A percentile compares a stretch with the other conserved stretches of the same genome.
Evolutionary conservation across 805 yeast genomes (phyloP).

Genomic region (Metschnikowia lunata): DNA sequence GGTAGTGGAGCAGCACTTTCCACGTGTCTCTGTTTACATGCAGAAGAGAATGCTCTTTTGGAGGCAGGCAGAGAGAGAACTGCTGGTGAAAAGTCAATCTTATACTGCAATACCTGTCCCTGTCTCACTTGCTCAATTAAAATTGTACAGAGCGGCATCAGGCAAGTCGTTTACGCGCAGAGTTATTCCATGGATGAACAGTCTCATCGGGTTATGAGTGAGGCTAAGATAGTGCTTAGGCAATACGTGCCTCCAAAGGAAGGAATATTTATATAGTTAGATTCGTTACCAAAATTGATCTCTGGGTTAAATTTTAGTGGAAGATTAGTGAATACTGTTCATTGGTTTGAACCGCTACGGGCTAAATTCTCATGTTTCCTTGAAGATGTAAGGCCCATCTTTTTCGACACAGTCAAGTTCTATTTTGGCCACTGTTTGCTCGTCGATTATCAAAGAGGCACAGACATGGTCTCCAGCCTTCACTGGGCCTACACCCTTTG

Average conservation of each 20-base stretch:
- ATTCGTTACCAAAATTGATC: no score
- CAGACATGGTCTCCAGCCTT: slow-evolving; percentile 72
- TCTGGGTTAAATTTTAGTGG: no score
- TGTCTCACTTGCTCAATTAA: slow-evolving; percentile 94
- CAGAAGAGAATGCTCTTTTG: slow-evolving; percentile 92
- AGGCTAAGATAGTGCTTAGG: slow-evolving; percentile 70
- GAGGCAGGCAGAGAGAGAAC: slow-evolving; percentile 92
- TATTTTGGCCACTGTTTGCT: slow-evolving; percentile 47
- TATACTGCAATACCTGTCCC: slow-evolving; percentile 96
- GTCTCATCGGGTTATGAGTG: slow-evolving; percentile 65
- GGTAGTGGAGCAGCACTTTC: slow-evolving; percentile 60
- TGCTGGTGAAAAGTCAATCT: slow-evolving; percentile 49
- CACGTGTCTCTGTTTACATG: slow-evolving; percentile 92
- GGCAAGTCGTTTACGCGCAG: slow-evolving; percentile 89
- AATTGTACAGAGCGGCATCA: slow-evolving; percentile 88
- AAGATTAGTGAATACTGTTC: no score
- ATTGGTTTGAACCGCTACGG: no score
- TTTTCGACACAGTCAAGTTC: slow-evolving; percentile 50
- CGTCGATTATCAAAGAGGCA: slow-evolving; percentile 59
- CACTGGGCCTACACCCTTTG: slow-evolving; percentile 91
- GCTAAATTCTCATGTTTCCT: slow-evolving; percentile 15
- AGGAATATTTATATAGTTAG: slow-evolving; percentile 30
- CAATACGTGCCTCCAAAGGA: slow-evolving; percentile 40
- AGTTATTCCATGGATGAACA: slow-evolving; percentile 86
- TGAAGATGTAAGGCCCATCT: slow-evolving; percentile 42